These are phyloP conservation scores for Hippophae rhamnoides DNA, from an alignment of 306 rosid species.

Conservation along the genomic window DNA sequence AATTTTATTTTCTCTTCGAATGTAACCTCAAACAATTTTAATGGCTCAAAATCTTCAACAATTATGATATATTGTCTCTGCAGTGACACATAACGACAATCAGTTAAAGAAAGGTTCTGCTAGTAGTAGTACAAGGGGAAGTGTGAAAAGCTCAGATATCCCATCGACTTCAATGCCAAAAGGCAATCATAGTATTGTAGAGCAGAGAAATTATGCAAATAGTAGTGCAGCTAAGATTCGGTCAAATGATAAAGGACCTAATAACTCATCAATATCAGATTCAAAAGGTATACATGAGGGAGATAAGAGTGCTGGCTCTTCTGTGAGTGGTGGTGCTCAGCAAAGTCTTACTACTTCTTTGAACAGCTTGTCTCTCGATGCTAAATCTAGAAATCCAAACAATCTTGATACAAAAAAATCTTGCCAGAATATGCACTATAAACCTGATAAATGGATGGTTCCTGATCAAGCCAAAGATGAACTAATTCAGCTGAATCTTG, in stretches of 20 bases:
- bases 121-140: conserved; percentile 18
- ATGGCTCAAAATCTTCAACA: conserved; percentile 30
- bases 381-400: conserved; percentile 42
- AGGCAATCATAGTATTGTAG: conserved; percentile 9
- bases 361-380: conserved; percentile 30
- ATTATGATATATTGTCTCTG: conserved; percentile 27
- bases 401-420: conserved; percentile 30
- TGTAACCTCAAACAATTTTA: conserved; percentile 36
- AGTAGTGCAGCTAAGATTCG: conserved; percentile 23
- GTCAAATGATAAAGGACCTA: conserved; percentile 32
- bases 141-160: conserved; percentile 25
- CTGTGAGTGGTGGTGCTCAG: conserved; percentile 30
- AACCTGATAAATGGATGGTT: conserved; percentile 89
- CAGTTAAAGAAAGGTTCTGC: conserved; percentile 14
- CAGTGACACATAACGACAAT: conserved; percentile 20
- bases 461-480: conserved; percentile 64
- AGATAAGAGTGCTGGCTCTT: conserved; percentile 34
- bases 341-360: conserved; percentile 41
- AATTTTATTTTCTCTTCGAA: conserved; percentile 9
- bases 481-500: conserved; percentile 86
- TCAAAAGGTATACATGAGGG: conserved; percentile 29
- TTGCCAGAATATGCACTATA: conserved; percentile 33
- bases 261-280: conserved; percentile 29
- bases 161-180: conserved; percentile 8
- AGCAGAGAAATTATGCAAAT: conserved; percentile 18